phyloP scores from a whole-genome alignment of 768 basidiomycete genomes.

The Omphalotus guepiniiformis region DNA sequence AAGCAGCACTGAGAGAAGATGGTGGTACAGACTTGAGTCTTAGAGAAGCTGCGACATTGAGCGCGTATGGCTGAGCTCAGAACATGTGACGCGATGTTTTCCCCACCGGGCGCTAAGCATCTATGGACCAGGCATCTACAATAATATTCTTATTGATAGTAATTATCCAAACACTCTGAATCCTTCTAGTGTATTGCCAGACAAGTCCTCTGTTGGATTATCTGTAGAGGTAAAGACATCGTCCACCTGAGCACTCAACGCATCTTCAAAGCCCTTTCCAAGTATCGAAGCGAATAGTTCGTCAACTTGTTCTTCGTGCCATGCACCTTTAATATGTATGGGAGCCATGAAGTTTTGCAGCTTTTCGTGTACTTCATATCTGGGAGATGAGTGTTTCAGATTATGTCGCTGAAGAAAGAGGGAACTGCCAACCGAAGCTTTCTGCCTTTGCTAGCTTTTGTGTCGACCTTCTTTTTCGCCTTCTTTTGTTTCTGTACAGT shows the following conservation, averaged over 20 bases:
- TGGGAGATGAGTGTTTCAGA: slow-evolving; percentile 20
- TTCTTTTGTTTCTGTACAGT: slow-evolving; percentile 62
- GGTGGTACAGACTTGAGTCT: too few relatives aligned
- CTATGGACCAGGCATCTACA: too few relatives aligned
- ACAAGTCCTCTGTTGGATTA: slow-evolving; percentile 13
- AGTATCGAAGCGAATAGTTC: slow-evolving; percentile 88
- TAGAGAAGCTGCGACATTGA: too few relatives aligned
- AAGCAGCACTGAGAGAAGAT: too few relatives aligned
- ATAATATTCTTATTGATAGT: too few relatives aligned
- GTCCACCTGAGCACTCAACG: slow-evolving; percentile 21
- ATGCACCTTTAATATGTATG: slow-evolving; percentile 58
- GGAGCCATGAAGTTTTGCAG: slow-evolving; percentile 97
- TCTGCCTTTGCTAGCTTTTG: slow-evolving; percentile 92
- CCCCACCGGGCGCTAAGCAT: too few relatives aligned
- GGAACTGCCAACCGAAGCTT: slow-evolving; percentile 64
- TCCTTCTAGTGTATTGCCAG: slow-evolving; percentile 20
- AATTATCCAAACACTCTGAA: slow-evolving; percentile 60
- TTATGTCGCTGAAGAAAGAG: background rate
- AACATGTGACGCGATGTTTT: too few relatives aligned
- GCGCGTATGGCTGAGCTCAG: too few relatives aligned
- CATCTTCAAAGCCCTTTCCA: slow-evolving; percentile 62
- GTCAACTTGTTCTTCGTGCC: slow-evolving; percentile 97
- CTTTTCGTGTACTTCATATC: slow-evolving; percentile 94
- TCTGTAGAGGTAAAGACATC: slow-evolving; percentile 15
- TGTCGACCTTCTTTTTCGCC: slow-evolving; percentile 87